A percentile compares a stretch with the other conserved stretches of the same genome.
Conservation (phyloP, 2,329 filamentous ascomycete genomes). For the Hypocrella siamensis region DNA sequence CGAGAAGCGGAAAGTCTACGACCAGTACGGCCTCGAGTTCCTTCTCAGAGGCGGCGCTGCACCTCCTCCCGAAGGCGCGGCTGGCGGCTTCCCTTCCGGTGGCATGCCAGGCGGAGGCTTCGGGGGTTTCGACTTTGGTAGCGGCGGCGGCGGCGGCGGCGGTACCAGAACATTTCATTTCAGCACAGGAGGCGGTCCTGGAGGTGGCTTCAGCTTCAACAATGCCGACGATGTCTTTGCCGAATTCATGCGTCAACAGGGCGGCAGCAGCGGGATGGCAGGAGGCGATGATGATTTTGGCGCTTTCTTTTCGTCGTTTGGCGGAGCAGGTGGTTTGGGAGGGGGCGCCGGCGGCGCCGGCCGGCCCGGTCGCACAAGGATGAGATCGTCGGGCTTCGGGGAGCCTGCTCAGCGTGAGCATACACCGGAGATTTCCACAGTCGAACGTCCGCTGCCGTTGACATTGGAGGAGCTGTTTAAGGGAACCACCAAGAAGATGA, state of each 20-base stretch:
- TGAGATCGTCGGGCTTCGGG: slow-evolving; percentile 24
- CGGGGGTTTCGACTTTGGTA: slow-evolving; percentile 34
- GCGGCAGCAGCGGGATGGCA: slow-evolving; percentile 19
- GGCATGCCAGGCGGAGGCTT: slow-evolving; percentile 40
- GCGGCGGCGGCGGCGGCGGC: slow-evolving; percentile 25
- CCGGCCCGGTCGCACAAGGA: slow-evolving; percentile 23
- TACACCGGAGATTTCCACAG: slow-evolving; percentile 77
- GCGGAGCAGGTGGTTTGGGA: slow-evolving; percentile 21
- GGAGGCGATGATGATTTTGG: slow-evolving; percentile 30
- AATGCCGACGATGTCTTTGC: slow-evolving; percentile 73
- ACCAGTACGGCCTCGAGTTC: slow-evolving; percentile 88
- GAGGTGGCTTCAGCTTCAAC: slow-evolving; percentile 63
- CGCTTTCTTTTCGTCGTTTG: slow-evolving; percentile 39
- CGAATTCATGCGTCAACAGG: slow-evolving; percentile 52
- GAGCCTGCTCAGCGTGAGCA: slow-evolving; percentile 14
- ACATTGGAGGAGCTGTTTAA: slow-evolving; percentile 78
- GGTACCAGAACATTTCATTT: slow-evolving; percentile 48
- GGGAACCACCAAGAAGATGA: slow-evolving; percentile 90
- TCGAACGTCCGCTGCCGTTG: slow-evolving; percentile 70
- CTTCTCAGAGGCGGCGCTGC: slow-evolving; percentile 63
- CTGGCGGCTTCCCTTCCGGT: slow-evolving; percentile 39
- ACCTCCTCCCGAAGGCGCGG: slow-evolving; percentile 43
- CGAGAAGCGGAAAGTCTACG: slow-evolving; percentile 91
- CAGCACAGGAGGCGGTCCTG: slow-evolving; percentile 34
- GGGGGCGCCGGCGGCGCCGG: slow-evolving; percentile 18